phyloP scores from a whole-genome alignment of 169 alveolate genomes.

The Plasmodium cynomolgi region DNA sequence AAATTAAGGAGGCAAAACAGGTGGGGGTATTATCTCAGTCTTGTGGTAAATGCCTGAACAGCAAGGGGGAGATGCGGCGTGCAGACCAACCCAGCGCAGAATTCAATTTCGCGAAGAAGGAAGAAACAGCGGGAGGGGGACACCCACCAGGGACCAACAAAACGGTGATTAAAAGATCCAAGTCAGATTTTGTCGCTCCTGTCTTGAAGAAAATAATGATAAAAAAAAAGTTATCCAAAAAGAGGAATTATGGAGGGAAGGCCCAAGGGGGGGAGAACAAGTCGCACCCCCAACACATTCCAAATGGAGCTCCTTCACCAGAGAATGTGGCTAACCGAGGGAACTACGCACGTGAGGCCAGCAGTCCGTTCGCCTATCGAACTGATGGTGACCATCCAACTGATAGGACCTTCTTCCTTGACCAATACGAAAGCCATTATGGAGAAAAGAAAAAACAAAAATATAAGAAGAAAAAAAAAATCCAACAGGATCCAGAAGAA shows the following conservation, averaged over 20 bases:
- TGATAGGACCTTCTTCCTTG: not conserved
- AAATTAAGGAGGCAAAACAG: not conserved
- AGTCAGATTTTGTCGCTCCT: not conserved
- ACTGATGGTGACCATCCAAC: not conserved
- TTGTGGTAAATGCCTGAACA: not conserved
- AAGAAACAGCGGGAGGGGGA: not conserved
- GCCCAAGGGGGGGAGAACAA: not conserved
- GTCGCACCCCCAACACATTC: not conserved
- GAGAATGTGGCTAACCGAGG: not conserved
- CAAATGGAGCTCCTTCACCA: not conserved
- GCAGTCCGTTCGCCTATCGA: not conserved
- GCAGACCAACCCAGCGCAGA: not conserved
- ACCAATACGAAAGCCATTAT: not conserved
- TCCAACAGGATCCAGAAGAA: constrained; percentile 34
- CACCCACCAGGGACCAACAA: not conserved
- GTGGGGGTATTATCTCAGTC: not conserved
- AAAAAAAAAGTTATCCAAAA: not conserved
- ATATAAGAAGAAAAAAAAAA: constrained; percentile 48
- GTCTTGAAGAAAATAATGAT: not conserved
- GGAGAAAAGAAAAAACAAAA: constrained; percentile 57
- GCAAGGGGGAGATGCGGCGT: not conserved
- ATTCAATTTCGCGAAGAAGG: not conserved
- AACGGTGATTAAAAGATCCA: not conserved
- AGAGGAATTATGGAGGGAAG: not conserved
- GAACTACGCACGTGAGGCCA: not conserved